Evolutionary conservation across 1,284 basidiomycete species (phyloP).

Genomic region (Bjerkandera adusta): DNA sequence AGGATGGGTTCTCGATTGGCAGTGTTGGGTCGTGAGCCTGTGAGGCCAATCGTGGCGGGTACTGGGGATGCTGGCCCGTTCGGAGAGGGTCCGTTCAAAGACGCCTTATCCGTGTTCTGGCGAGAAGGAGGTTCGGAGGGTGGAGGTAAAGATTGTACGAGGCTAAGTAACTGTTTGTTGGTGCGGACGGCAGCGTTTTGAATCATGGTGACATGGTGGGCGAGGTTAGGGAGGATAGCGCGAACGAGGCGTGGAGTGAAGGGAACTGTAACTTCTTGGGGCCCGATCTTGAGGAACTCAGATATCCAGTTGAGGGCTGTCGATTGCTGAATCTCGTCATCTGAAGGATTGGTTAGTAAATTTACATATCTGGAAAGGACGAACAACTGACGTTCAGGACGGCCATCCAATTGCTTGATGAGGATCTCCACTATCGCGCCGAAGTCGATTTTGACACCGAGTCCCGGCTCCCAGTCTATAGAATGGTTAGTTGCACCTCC

Average conservation of each 20-base stretch:
- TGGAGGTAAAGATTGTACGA: conserved; percentile 83
- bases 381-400: conserved; percentile 61
- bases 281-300: conserved; percentile 87
- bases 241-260: conserved; percentile 93
- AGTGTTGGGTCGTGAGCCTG: conserved; percentile 47
- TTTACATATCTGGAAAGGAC: background rate
- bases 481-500: background rate
- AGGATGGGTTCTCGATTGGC: conserved; percentile 22
- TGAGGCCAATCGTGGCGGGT: conserved; percentile 35
- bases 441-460: conserved; percentile 91
- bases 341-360: conserved; percentile 36
- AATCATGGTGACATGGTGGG: conserved; percentile 89
- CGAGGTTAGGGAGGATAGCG: conserved; percentile 91
- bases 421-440: conserved; percentile 93
- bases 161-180: conserved; percentile 82
- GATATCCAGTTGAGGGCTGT: conserved; percentile 91
- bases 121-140: conserved; percentile 51
- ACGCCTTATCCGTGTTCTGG: conserved; percentile 31
- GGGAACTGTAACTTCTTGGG: conserved; percentile 89
- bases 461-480: conserved; percentile 86
- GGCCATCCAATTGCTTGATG: conserved; percentile 83
- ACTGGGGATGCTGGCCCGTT: conserved; percentile 49
- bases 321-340: conserved; percentile 88
- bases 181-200: conserved; percentile 85
- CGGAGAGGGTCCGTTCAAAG: conserved; percentile 32